Evolutionary conservation across 805 yeast species (phyloP).

Genomic region (Candida sphagnicola): DNA sequence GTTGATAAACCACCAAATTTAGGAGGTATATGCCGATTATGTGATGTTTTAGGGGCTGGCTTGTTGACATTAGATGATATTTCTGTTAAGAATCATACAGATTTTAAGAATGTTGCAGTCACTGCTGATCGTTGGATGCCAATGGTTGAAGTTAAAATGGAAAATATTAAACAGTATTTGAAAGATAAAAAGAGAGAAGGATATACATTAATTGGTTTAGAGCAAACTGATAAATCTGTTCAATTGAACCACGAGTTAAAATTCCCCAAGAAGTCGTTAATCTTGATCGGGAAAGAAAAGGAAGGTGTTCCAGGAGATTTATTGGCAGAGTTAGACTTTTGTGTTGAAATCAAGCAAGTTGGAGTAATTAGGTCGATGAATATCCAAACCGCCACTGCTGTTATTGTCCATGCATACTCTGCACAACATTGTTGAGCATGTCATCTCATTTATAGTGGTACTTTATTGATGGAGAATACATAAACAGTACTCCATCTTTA

Average conservation of each 20-base stretch:
- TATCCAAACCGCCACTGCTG: constrained; percentile 95
- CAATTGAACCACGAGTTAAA: constrained; percentile 57
- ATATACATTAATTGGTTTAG: constrained; percentile 83
- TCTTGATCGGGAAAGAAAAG: constrained; percentile 79
- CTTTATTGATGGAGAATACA: no score
- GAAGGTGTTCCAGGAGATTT: constrained; percentile 90
- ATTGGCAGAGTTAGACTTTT: constrained; percentile 75
- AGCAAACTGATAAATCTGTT: constrained; percentile 88
- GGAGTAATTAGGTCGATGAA: constrained; percentile 95
- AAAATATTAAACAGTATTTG: constrained; percentile 54
- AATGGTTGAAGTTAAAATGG: constrained; percentile 67
- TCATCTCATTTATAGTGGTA: constrained; percentile 4
- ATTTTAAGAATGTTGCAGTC: constrained; percentile 84
- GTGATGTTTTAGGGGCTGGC: constrained; percentile 91
- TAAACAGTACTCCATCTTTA: no score
- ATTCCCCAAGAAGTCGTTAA: constrained; percentile 77
- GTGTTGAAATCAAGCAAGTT: constrained; percentile 86
- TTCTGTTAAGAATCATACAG: constrained; percentile 56
- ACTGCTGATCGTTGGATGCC: constrained; percentile 98
- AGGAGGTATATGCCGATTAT: constrained; percentile 90
- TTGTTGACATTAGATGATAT: constrained; percentile 72
- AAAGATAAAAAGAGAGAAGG: constrained; percentile 64
- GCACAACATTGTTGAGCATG: constrained; percentile 54
- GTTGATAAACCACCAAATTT: constrained; percentile 91
- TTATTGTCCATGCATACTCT: constrained; percentile 87